A percentile compares a stretch with the other conserved stretches of the same genome.
Conservation (phyloP, 1,139 yeast genomes). For the Hansenula sp. region DNA sequence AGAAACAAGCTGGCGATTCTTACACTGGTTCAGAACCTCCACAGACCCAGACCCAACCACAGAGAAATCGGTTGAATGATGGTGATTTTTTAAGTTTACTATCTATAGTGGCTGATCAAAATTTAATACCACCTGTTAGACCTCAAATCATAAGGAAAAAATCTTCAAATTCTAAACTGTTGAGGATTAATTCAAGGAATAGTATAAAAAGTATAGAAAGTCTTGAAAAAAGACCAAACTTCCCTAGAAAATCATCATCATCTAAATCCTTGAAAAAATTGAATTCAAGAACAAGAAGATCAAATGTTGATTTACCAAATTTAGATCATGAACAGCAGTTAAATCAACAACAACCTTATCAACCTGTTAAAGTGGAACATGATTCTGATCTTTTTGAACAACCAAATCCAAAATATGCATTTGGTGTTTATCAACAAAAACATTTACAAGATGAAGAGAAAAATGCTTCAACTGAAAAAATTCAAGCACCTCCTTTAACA, state of each 20-base stretch:
- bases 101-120: slow-evolving; percentile 23
- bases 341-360: slow-evolving; percentile 1
- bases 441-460: slow-evolving; percentile 3
- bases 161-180: slow-evolving; percentile 15
- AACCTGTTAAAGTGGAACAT: slow-evolving; percentile 7
- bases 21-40: slow-evolving; percentile 2
- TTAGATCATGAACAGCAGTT: neutral
- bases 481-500: slow-evolving; percentile 11
- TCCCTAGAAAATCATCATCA: slow-evolving; percentile 19
- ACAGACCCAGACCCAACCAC: slow-evolving; percentile 4
- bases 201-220: slow-evolving; percentile 2
- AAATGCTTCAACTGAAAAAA: slow-evolving; percentile 4
- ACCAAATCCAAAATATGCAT: slow-evolving; percentile 24
- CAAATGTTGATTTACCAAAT: slow-evolving; percentile 10
- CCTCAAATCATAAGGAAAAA: slow-evolving; percentile 18
- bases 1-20: neutral
- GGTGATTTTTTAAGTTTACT: slow-evolving; percentile 22
- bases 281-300: slow-evolving; percentile 11
- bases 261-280: slow-evolving; percentile 19
- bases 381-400: slow-evolving; percentile 23
- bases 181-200: slow-evolving; percentile 12
- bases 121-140: slow-evolving; percentile 8
- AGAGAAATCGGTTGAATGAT: slow-evolving; percentile 19
- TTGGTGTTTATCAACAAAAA: slow-evolving; percentile 17
- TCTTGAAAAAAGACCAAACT: slow-evolving; percentile 10